Evolutionary conservation across 805 yeast genomes (phyloP).

Genomic region (Candida jianshihensis): DNA sequence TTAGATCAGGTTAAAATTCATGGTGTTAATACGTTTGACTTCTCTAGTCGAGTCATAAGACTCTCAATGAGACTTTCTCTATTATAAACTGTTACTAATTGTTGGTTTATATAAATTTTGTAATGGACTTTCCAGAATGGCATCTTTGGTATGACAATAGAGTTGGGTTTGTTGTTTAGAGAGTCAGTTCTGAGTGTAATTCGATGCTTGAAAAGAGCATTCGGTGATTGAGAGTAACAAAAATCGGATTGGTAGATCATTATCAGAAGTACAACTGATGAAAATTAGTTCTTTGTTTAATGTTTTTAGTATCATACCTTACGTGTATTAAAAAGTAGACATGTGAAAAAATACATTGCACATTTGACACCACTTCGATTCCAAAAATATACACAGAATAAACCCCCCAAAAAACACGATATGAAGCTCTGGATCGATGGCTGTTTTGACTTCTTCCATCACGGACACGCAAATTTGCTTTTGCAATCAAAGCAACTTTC

Average conservation of each 20-base stretch:
- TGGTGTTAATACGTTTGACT: background rate
- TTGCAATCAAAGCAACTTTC: constrained; percentile 75
- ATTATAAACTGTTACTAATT: background rate
- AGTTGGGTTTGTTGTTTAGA: background rate
- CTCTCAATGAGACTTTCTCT: background rate
- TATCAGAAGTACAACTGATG: too few relatives aligned
- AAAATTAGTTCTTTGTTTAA: too few relatives aligned
- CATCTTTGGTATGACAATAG: background rate
- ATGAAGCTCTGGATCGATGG: constrained; percentile 87
- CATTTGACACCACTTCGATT: background rate
- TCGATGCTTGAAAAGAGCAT: background rate
- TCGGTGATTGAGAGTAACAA: background rate
- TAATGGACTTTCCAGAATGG: background rate
- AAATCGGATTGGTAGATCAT: background rate
- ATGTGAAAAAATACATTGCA: background rate
- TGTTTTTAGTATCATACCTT: too few relatives aligned
- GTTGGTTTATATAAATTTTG: background rate
- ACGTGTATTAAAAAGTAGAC: too few relatives aligned
- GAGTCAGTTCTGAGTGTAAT: background rate
- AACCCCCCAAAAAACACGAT: background rate
- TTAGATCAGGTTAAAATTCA: background rate
- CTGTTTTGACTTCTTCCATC: constrained; percentile 96
- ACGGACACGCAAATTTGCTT: constrained; percentile 97
- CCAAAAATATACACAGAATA: background rate
- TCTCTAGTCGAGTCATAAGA: background rate